A percentile compares a stretch with the other conserved stretches of the same genome.
Evolutionary conservation across 2,329 filamentous ascomycete species (phyloP).

Genomic region (Nannizzia gypsea): DNA sequence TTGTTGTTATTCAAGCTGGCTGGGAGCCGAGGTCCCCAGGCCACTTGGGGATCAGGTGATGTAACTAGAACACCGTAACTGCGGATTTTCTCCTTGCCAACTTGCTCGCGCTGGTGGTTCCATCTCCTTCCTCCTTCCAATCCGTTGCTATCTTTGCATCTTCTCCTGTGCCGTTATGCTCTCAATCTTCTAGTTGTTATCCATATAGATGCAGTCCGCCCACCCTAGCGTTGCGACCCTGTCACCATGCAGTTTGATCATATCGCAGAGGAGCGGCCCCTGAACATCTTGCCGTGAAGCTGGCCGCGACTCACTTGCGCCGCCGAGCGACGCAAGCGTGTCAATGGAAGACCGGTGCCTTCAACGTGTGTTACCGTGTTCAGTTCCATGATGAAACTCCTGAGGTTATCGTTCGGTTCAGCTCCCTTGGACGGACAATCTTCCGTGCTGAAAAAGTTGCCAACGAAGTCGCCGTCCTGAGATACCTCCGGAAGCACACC

Average conservation of each 20-base stretch:
- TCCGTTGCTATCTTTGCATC: too few relatives aligned
- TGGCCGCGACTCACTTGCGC: constrained; percentile 17
- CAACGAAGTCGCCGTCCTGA: constrained; percentile 20
- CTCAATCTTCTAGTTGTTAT: too few relatives aligned
- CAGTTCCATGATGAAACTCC: constrained; percentile 16
- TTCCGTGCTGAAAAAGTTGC: constrained; percentile 22
- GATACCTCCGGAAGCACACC: constrained; percentile 19
- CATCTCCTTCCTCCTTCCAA: too few relatives aligned
- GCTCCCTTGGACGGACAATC: constrained; percentile 18
- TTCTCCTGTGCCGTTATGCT: too few relatives aligned
- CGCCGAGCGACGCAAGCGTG: constrained; percentile 15
- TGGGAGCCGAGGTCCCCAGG: too few relatives aligned
- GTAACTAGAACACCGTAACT: too few relatives aligned
- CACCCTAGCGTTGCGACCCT: neutral
- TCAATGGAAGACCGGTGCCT: constrained; percentile 20
- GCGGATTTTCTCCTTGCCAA: too few relatives aligned
- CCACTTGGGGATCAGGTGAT: too few relatives aligned
- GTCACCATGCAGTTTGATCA: constrained; percentile 19
- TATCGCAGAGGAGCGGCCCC: constrained; percentile 17
- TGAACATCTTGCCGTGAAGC: constrained; percentile 18
- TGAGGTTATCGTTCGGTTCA: constrained; percentile 25
- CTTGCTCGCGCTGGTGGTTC: too few relatives aligned
- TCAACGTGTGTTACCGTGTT: constrained; percentile 24
- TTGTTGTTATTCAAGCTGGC: too few relatives aligned
- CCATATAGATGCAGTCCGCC: too few relatives aligned